Evolutionary conservation across 352 stramenopile genomes (phyloP).

Genomic region (Globisporangium abappressorium): DNA sequence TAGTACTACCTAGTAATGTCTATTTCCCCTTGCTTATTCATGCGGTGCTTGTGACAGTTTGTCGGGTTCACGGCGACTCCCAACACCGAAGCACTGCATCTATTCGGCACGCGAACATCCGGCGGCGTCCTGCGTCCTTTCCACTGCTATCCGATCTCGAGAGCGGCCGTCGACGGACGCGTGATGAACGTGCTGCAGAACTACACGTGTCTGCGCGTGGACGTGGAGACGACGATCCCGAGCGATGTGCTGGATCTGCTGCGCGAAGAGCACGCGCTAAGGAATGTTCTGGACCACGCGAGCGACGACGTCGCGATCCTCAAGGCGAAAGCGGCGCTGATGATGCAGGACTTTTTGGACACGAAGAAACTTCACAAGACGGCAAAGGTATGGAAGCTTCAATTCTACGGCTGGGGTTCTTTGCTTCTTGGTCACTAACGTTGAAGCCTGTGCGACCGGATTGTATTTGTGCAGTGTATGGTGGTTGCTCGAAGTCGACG

Average conservation of each 20-base stretch:
- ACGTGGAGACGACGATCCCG: slow-evolving; percentile 58
- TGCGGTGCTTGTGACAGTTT: slow-evolving; percentile 37
- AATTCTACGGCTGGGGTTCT: background rate
- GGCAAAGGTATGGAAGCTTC: slow-evolving; percentile 26
- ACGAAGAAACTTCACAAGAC: slow-evolving; percentile 20
- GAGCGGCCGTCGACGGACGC: slow-evolving; percentile 46
- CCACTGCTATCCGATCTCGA: slow-evolving; percentile 69
- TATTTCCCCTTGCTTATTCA: background rate
- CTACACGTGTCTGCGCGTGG: slow-evolving; percentile 55
- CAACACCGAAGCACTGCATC: slow-evolving; percentile 53
- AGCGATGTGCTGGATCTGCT: slow-evolving; percentile 32
- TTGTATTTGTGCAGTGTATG: slow-evolving; percentile 56
- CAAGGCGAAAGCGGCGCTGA: slow-evolving; percentile 64
- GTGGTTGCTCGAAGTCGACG: slow-evolving; percentile 72
- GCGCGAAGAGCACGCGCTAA: slow-evolving; percentile 23
- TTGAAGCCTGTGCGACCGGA: slow-evolving; percentile 9
- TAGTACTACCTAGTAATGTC: background rate
- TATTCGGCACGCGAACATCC: slow-evolving; percentile 49
- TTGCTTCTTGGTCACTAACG: background rate
- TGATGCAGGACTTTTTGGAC: slow-evolving; percentile 69
- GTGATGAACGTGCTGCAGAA: slow-evolving; percentile 66
- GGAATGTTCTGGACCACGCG: slow-evolving; percentile 57
- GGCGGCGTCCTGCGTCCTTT: slow-evolving; percentile 38
- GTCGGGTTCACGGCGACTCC: slow-evolving; percentile 81
- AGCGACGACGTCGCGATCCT: slow-evolving; percentile 58